Conservation (phyloP, 2,329 filamentous ascomycete species). For the Ophiostoma ips region DNA sequence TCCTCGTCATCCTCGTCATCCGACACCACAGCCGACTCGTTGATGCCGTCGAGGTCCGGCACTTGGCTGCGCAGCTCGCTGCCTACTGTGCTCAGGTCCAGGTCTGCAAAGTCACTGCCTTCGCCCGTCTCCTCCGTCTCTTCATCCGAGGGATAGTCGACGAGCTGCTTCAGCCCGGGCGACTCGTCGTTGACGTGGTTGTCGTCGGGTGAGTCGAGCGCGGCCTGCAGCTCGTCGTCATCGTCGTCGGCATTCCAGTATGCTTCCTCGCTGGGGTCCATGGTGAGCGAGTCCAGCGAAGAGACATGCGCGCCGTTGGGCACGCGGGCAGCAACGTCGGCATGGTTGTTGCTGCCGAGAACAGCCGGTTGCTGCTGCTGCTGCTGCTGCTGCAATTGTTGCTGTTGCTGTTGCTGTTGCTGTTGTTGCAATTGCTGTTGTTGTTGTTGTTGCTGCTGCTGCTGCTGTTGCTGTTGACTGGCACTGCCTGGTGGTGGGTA, state of each 20-base stretch:
- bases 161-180: constrained; percentile 55
- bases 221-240: constrained; percentile 31
- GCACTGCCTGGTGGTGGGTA: constrained; percentile 2
- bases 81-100: background rate
- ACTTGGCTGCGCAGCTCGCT: background rate
- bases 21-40: background rate
- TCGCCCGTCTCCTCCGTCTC: constrained; percentile 20
- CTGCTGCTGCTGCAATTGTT: background rate
- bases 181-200: constrained; percentile 46
- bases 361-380: constrained; percentile 48
- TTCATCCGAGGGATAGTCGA: constrained; percentile 88
- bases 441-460: background rate
- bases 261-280: constrained; percentile 77
- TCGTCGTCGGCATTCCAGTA: constrained; percentile 87
- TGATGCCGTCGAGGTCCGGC: background rate
- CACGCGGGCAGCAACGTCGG: background rate
- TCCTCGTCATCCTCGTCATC: background rate
- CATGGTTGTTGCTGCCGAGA: constrained; percentile 1
- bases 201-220: constrained; percentile 17
- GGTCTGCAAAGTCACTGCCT: background rate
- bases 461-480: constrained; percentile 22
- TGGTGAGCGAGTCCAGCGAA: constrained; percentile 19
- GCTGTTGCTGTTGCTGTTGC: background rate
- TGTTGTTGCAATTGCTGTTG: constrained; percentile 22
- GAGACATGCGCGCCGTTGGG: constrained; percentile 5